These are phyloP conservation scores for Fusarium tjaetaba DNA, from an alignment of 2,329 filamentous ascomycete species.

Conservation along the genomic window DNA sequence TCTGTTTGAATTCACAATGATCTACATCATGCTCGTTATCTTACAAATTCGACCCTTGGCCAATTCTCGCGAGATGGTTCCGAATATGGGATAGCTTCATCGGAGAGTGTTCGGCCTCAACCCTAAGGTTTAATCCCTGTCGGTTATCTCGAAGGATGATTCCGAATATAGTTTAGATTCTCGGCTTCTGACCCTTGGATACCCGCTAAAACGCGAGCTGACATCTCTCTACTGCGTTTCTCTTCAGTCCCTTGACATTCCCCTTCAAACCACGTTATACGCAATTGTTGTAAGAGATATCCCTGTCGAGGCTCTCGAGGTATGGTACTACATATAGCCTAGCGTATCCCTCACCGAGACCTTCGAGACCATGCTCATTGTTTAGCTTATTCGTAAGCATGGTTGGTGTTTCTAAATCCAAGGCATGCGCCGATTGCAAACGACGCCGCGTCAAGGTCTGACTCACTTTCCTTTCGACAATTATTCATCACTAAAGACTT, in stretches of 20 bases:
- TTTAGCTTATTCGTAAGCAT: not conserved
- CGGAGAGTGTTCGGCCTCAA: not conserved
- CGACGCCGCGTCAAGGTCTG: constrained; percentile 21
- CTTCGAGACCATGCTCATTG: fast-evolving
- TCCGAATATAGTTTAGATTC: not conserved
- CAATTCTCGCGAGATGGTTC: constrained; percentile 9
- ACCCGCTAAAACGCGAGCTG: not conserved
- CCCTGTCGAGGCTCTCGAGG: not conserved
- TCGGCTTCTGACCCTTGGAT: not conserved
- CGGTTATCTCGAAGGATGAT: not conserved
- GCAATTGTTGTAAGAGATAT: fast-evolving
- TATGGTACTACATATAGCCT: not conserved
- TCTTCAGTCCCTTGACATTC: not conserved
- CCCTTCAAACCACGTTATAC: not conserved
- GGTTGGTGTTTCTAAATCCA: constrained; percentile 14
- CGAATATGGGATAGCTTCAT: not conserved
- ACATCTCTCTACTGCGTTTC: not conserved
- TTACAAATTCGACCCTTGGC: constrained; percentile 16
- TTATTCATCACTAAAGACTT: fast-evolving
- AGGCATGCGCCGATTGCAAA: constrained; percentile 7
- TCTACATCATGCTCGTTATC: not conserved
- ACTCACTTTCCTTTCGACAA: not conserved
- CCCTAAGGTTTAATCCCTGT: not conserved
- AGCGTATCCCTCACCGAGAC: fast-evolving
- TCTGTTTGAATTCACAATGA: not conserved